Conservation (phyloP, 139 green algal genomes). For the Deuterostichococcus epilithicus region DNA sequence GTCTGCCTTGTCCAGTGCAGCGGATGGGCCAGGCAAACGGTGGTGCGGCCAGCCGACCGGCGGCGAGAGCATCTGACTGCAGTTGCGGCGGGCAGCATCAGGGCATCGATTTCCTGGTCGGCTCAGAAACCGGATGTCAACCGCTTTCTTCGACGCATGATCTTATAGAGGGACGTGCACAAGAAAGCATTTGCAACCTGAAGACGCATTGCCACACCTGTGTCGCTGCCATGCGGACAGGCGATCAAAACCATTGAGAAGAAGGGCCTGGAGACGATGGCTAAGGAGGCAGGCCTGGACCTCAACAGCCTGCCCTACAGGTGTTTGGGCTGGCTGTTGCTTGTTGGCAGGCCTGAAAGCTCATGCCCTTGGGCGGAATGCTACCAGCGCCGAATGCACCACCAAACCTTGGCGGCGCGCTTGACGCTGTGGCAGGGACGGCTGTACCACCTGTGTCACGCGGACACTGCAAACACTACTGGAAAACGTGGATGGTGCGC, state of each 20-base stretch:
- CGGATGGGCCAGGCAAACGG: not conserved
- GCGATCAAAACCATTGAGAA: conserved; percentile 82
- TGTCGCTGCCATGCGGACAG: conserved; percentile 3
- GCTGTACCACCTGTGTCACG: no score
- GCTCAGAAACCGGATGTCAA: no score
- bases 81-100: not conserved
- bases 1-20: no score
- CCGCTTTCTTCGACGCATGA: no score
- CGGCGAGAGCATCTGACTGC: not conserved
- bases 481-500: no score
- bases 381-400: not conserved
- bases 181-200: no score
- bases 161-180: no score
- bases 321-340: conserved; percentile 44
- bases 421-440: no score
- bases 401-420: conserved; percentile 27
- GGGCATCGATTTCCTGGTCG: no score
- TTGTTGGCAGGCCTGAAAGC: conserved; percentile 52
- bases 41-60: not conserved
- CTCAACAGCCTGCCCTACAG: conserved; percentile 82
- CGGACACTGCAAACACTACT: no score
- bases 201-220: no score
- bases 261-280: conserved; percentile 86
- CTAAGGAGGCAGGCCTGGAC: conserved; percentile 84
- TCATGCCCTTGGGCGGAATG: conserved; percentile 27